Base-by-base conservation (phyloP, 148 eudicot species). In the Camellia lanceoleosa region DNA sequence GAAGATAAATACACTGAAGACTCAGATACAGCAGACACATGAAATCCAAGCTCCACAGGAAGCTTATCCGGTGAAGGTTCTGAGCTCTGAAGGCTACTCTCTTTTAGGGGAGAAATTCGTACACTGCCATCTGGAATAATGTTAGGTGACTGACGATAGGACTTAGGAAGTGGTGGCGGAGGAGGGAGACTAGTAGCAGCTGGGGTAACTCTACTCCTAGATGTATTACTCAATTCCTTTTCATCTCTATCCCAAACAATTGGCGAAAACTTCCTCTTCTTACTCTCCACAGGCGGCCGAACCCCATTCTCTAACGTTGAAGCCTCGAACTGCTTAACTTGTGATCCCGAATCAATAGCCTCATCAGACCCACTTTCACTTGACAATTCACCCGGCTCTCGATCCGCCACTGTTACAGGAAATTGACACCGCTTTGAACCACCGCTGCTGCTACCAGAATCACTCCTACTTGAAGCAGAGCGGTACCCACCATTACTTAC, bases 181-280 rank as follows among this genome's bases (percentile, higher is more conserved):
- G 89, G 83, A 73, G 86, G 82, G 43, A 85, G 85, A 66, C 61
- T 60, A 62, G 78, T 42, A 46, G 82, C 30, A 52, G 82, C 51
- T 3, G 84, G 30, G 5, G 76, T 59, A 77, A 9, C 76, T 60
- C 83, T 85, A 80, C 23, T 82, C 71, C 79, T 86, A 5, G 71
- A 71, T 49, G 81, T 43, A 71, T 85, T 88, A 61, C 83, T 87
- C 15, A 47, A 89, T 81, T 89, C 90, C 80, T 87, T 90, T 56
- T 89, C 97, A 63, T 93, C 98, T 84, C 91, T 90, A 75, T 93
- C 99, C 99, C 98, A 96, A 7, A 96, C 91, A 76, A 93, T 92
- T 1, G 98, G 99, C 1, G 99, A 87, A 78, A 92, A 93, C 89
- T 93, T 96, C 77, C 99, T 86, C 87, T 96, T 95, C 86, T 84